Evolutionary conservation across 257 asterid genomes (phyloP).

Genomic region (Lantana camara): DNA sequence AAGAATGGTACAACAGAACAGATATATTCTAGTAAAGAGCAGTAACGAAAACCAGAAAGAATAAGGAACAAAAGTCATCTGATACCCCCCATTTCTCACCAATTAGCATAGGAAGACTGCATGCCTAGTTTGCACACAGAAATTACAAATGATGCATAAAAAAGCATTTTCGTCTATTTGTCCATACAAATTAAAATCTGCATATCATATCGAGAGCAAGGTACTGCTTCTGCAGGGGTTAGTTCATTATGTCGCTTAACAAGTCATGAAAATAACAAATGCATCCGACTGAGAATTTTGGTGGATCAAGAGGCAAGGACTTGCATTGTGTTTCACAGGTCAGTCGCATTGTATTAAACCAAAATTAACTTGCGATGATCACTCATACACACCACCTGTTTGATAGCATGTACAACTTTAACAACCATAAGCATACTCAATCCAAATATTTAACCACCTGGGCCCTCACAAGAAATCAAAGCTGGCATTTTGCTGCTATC

Average conservation of each 20-base stretch:
- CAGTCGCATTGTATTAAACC: neutral
- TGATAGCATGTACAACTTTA: neutral
- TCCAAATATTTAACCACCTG: neutral
- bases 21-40: too few species aligned
- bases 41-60: conserved; percentile 1
- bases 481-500: neutral
- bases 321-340: neutral
- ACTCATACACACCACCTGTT: neutral
- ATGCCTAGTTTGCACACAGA: neutral
- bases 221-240: neutral
- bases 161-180: neutral
- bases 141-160: neutral
- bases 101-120: too few species aligned
- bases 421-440: neutral
- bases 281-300: neutral
- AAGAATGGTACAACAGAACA: too few species aligned
- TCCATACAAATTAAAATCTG: neutral
- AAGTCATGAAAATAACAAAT: too few species aligned
- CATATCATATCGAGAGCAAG: neutral
- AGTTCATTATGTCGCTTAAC: neutral
- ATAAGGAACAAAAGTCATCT: neutral
- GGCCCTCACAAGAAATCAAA: neutral
- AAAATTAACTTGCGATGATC: neutral
- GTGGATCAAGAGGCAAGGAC: neutral
- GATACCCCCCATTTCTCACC: neutral